Evolutionary conservation across 441 rosid genomes (phyloP), one percentile per base, ranked within the genome.

Genomic region (Syzygium malaccense): DNA sequence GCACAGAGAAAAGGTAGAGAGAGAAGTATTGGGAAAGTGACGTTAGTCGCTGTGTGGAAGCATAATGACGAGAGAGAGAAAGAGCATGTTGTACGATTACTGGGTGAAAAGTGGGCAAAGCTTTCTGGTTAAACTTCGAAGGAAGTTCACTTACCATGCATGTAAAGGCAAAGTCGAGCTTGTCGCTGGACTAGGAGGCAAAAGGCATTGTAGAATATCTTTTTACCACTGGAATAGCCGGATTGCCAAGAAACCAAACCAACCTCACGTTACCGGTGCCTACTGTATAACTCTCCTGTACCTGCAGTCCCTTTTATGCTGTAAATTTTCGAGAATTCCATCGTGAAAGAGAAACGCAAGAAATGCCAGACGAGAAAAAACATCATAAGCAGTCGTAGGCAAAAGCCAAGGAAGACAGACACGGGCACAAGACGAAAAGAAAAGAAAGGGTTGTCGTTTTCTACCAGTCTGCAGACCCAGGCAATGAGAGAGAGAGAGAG

Each of bases 151-250:
- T 93, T 92, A 84, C 92, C 93, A 71, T 90, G 92, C 95, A 94
- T 91, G 95, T 91, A 91, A 93, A 92, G 95, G 94, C 88, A 87
- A 89, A 88, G 83, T 7, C 18, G 51, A 55, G 85, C 53, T 79
- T 94, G 95, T 92, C 94, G 88, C 88, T 11, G 86, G n/a, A 55
- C 91, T 18, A 85, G 94, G 95, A 86, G 91, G 94, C 96, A 94
- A 58, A 92, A 92, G 90, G 92, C 91, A 90, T 49, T 20, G 49
- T 71, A 15, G 41, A 37, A 33, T 33, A 19, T 33, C 37, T 68
- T 58, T 71, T 71, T 28, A 25, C 49, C 49, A 37, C 28, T 41
- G 49, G 80, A 71, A 71, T 71, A 71, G 80, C 80, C 41, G 80
- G 80, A 71, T 71, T 37, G 80, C 80, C 80, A 71, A 71, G 80